Base-by-base conservation (phyloP, 306 rosid genomes). In the Mucuna pruriens region DNA sequence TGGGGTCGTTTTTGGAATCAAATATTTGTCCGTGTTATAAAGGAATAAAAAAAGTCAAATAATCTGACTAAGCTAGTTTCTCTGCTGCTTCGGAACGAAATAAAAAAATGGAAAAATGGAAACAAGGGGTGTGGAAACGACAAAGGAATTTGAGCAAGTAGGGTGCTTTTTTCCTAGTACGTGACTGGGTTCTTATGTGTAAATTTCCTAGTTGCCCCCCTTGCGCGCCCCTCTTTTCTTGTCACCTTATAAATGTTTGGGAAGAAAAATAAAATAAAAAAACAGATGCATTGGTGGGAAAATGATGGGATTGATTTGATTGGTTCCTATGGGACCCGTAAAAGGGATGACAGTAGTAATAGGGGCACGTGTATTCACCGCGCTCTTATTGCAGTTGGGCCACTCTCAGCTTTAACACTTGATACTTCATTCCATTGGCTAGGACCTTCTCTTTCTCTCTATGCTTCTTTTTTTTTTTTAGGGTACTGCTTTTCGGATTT, bases 141-240 rank as follows among this genome's bases (percentile, higher is more conserved):
- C 87, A 80, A 73, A 20, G 71, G 75, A 76, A 65, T 60, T 80
- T 76, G 9, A 20, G 68, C 72, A 79, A 82, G 49, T 69, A 2
- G 83, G 11, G 17, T 26, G 52, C 81, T 51, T 86, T 86, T 86
- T 80, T 38, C 65, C 17, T 70, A 0, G 44, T 52, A 3, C 55
- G 72, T 86, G 89, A 83, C 87, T 83, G 29, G 83, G 62, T 80
- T 74, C 89, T 80, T 79, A 71, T 84, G 86, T 84, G 84, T 80
- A 80, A 84, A 66, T 58, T 65, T 77, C 42, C 13, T 45, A 3
- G 67, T 44, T 64, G 83, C 61, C 62, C 64, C 81, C 64, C 1
- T 45, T 25, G 15, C 42, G 5, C 19, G 65, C 29, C 49, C 71
- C 77, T 15, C 48, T 61, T 65, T 54, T 65, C 31, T 77, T 77